These are phyloP conservation scores for Cardamine resedifolia DNA, from an alignment of 345 rosid genomes.

Conservation along the genomic window DNA sequence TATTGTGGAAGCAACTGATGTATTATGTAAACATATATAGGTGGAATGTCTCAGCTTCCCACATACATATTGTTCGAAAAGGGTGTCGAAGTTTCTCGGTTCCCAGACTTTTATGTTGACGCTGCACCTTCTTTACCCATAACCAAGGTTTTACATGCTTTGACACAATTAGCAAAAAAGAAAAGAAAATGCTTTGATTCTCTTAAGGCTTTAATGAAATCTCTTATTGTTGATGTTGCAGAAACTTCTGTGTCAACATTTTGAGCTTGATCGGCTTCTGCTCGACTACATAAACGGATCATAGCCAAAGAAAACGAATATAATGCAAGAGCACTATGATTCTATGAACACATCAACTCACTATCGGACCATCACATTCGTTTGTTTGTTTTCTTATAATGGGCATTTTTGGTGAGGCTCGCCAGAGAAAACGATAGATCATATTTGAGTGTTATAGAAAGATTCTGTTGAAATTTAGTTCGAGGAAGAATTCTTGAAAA, in stretches of 20 bases:
- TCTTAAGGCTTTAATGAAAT: background rate
- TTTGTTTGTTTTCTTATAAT: conserved; percentile 1
- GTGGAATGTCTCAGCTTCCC: conserved; percentile 79
- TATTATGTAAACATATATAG: conserved; percentile 42
- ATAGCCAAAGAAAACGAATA: conserved; percentile 34
- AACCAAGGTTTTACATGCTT: conserved; percentile 63
- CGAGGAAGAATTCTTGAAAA: background rate
- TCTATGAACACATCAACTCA: conserved; percentile 2
- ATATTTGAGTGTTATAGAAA: conserved; percentile 10
- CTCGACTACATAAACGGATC: conserved; percentile 66
- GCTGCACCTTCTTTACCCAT: conserved; percentile 55
- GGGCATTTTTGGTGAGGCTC: conserved; percentile 24
- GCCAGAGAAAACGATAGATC: conserved; percentile 21
- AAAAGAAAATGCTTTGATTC: background rate
- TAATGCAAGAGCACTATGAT: background rate
- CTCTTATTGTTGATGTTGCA: conserved; percentile 44
- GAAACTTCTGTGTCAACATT: conserved; percentile 66
- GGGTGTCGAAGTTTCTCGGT: conserved; percentile 70
- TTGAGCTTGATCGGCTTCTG: conserved; percentile 78
- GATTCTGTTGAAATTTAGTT: background rate
- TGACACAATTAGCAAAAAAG: background rate
- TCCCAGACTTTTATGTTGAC: conserved; percentile 73
- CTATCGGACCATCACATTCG: background rate
- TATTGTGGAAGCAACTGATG: conserved; percentile 3
- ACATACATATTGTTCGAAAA: conserved; percentile 79